Base-by-base conservation (phyloP, 345 rosid species). In the Salix udensis region DNA sequence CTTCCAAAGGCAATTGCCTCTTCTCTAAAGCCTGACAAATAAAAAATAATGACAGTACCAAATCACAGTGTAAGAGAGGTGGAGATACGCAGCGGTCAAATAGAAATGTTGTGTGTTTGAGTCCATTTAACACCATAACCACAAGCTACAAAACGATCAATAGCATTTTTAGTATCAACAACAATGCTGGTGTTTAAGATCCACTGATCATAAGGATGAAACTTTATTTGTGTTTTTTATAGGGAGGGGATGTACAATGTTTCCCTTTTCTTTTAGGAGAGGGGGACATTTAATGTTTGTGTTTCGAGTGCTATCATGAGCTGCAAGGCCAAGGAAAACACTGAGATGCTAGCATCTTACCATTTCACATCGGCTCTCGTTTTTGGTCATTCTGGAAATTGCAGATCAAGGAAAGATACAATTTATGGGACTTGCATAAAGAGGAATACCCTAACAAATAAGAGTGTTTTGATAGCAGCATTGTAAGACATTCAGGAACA, bases 1-100 rank as follows among this genome's bases (percentile, higher is more conserved):
- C 97, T 85, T 92, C 96, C 83, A 90, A 84, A 77, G 97, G 88
- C 85, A 93, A 82, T 79, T 83, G 85, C 76, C 85, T 86, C 85
- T 88, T 90, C 80, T 90, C 97, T 87, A 95, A 83, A 71, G 89
- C 87, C 92, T 91, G 87, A 23, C 65, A 73, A 74, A 70, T 66
- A 8, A 60, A 42, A 70, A 42, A 70, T 13, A 21, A 58, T 65
- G 34, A 30, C 26, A 39, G 53, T 39, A 48, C 28, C 19, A 18
- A 23, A 74, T 65, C 62, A n/a, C 28, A 23, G 16, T 58, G 2
- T 23, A 30, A 7, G 13, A 42, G 24, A 4, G 24, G 9, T 21
- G 23, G 30, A 21, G 30, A 68, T 18, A 67, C 18, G 73, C 46
- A 65, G 23, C 30, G 46, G 5, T 19, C 42, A 46, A 74, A 74